Evolutionary conservation across 495 filamentous ascomycete species (phyloP), one percentile per base, ranked within the genome.

Genomic region (Lasiosphaeria ovina): DNA sequence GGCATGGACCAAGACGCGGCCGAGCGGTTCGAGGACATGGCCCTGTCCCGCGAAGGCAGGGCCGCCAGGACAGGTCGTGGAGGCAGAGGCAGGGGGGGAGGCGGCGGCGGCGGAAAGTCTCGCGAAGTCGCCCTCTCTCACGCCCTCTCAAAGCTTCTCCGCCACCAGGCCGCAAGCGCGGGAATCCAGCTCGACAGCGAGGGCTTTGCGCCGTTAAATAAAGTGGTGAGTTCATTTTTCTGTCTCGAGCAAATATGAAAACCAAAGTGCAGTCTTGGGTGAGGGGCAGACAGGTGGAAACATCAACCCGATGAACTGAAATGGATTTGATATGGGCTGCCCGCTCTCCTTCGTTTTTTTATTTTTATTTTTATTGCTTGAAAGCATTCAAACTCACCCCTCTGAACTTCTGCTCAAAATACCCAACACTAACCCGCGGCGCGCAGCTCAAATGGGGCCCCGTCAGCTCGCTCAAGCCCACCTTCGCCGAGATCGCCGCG

Each of bases 141-240:
- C 69, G 88, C 91, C 33, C 71, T 98, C 55, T 90, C 86, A 58
- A 84, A 80, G 63, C 76, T 97, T 0, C 80, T 98, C 16, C 82
- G 94, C 31, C 94, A 98, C 72, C 90, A 87, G 51, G 94, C 95
- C 6, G 79, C 84, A 62, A 85, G 84, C 56, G 91, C 91, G 66
- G 89, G 91, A 0, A 71, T 98, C 51, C 80, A 77, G 65, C 79
- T 98, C 31, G 88, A 92, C 65, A 75, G 71, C 4, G 87, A 91
- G 62, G 94, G 95, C 6, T 98, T 88, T 69, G 90, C 88, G 12
- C 86, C 84, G 64, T 80, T 97, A 16, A 83, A 83, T 57, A 85
- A 88, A 63, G 85, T 96, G 66, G 92, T 96, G 75, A 76, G 90
- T 84, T 58, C 57, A 9, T 40, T 36, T 64, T 50, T 16, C 53